Conservation (phyloP, 1,284 basidiomycete genomes). For the Fomes fomentarius region DNA sequence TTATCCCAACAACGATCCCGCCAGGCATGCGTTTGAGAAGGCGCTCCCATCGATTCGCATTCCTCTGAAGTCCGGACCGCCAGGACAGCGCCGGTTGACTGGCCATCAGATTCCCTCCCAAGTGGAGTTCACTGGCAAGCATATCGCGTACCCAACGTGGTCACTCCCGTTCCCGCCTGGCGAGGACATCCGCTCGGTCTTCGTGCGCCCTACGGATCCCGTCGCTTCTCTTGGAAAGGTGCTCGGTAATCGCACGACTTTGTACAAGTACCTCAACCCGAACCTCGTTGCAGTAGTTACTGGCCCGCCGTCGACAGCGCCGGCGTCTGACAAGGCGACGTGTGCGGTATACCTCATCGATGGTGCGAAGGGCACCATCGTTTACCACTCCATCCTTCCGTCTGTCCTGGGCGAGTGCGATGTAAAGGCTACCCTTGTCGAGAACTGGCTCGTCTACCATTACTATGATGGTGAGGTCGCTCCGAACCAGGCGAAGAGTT, state of each 20-base stretch:
- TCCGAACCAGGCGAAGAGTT: slow-evolving; percentile 62
- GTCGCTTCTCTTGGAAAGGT: slow-evolving; percentile 85
- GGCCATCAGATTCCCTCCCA: slow-evolving; percentile 57
- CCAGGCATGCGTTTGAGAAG: slow-evolving; percentile 44
- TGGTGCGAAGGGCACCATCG: slow-evolving; percentile 72
- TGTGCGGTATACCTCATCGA: slow-evolving; percentile 83
- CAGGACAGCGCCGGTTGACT: slow-evolving; percentile 47
- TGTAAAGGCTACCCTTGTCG: slow-evolving; percentile 72
- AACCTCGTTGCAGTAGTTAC: slow-evolving; percentile 75
- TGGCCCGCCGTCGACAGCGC: slow-evolving; percentile 35
- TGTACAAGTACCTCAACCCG: slow-evolving; percentile 96
- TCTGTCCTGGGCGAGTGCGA: slow-evolving; percentile 53
- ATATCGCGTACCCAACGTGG: slow-evolving; percentile 69
- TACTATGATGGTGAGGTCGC: slow-evolving; percentile 70
- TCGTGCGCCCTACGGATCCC: slow-evolving; percentile 51
- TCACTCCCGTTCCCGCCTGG: slow-evolving; percentile 55
- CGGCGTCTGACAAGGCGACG: slow-evolving; percentile 25
- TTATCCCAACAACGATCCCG: slow-evolving; percentile 61
- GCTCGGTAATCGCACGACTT: slow-evolving; percentile 82
- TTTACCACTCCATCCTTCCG: slow-evolving; percentile 68
- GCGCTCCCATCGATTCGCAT: slow-evolving; percentile 53
- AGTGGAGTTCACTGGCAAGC: slow-evolving; percentile 46
- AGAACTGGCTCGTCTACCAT: slow-evolving; percentile 94
- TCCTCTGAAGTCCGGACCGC: slow-evolving; percentile 51
- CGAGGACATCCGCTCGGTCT: slow-evolving; percentile 55